Conservation (phyloP, 139 green algal genomes). For the Picochlorum sp. region DNA sequence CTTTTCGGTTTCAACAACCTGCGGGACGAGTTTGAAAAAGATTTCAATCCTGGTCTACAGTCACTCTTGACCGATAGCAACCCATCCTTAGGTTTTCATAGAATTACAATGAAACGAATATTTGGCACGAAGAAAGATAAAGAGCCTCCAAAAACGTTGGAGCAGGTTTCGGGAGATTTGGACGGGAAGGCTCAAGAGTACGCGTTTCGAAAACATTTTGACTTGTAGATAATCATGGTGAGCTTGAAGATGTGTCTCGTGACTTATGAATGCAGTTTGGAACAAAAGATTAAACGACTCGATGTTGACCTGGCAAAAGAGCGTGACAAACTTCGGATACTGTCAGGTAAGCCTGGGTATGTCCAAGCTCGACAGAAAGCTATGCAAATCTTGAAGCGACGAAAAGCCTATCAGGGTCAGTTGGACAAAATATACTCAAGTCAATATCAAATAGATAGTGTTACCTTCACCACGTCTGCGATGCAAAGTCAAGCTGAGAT, state of each 20-base stretch:
- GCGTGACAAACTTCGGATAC: slow-evolving; percentile 75
- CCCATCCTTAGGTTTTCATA: not conserved
- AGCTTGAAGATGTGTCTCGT: not conserved
- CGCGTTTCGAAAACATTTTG: not conserved
- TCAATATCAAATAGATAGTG: slow-evolving; percentile 93
- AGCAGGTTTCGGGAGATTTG: slow-evolving; percentile 55
- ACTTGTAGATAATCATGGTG: not conserved
- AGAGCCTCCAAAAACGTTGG: slow-evolving; percentile 55
- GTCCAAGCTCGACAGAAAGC: slow-evolving; percentile 80
- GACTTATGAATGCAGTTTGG: slow-evolving; percentile 42
- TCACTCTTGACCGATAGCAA: no score
- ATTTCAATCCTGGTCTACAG: no score
- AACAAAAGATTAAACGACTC: slow-evolving; percentile 89
- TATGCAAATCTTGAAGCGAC: slow-evolving; percentile 88
- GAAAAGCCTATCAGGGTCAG: slow-evolving; percentile 89
- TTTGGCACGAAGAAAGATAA: slow-evolving; percentile 78
- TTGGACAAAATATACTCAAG: slow-evolving; percentile 90
- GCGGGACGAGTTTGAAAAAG: no score
- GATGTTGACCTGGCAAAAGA: slow-evolving; percentile 85
- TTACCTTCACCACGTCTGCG: slow-evolving; percentile 35
- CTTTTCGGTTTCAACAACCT: no score
- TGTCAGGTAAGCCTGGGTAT: slow-evolving; percentile 74
- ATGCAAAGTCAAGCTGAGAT: slow-evolving; percentile 20
- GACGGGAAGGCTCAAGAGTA: slow-evolving; percentile 39
- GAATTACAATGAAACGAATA: slow-evolving; percentile 70